Conservation (phyloP, 768 basidiomycete genomes). For the Lentinula sp. region DNA sequence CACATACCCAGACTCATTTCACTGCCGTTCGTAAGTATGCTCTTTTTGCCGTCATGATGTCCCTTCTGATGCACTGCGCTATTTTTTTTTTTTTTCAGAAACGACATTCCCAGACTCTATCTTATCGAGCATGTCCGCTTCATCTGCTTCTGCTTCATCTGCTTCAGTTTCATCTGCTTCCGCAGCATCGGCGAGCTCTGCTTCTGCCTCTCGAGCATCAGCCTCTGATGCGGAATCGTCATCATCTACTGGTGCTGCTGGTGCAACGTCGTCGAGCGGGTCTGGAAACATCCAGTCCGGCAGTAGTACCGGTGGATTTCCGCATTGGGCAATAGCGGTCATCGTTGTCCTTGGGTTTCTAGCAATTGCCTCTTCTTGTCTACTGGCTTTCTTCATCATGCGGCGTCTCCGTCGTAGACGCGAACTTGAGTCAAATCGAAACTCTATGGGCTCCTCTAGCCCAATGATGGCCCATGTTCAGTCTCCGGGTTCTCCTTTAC, state of each 20-base stretch:
- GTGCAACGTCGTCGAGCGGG: slow-evolving; percentile 10
- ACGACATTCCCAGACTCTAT: slow-evolving; percentile 73
- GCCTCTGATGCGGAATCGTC: slow-evolving; percentile 23
- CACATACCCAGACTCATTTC: slow-evolving; percentile 67
- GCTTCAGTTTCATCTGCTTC: slow-evolving; percentile 37
- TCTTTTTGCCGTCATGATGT: not conserved
- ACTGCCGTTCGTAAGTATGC: slow-evolving; percentile 67
- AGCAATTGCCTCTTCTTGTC: slow-evolving; percentile 64
- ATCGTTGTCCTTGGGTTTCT: slow-evolving; percentile 83
- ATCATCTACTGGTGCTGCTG: slow-evolving; percentile 12
- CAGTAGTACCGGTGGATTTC: slow-evolving; percentile 42
- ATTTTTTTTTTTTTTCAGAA: slow-evolving; percentile 34
- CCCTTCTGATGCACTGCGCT: slow-evolving; percentile 8
- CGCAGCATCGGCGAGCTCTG: slow-evolving; percentile 29
- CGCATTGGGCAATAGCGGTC: slow-evolving; percentile 89
- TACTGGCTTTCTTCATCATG: slow-evolving; percentile 68
- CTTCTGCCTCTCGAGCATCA: slow-evolving; percentile 42
- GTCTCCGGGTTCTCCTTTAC: slow-evolving; percentile 42
- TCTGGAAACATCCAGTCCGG: slow-evolving; percentile 42
- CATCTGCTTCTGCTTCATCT: slow-evolving; percentile 25
- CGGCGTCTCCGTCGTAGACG: slow-evolving; percentile 56
- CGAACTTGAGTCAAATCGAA: slow-evolving; percentile 46
- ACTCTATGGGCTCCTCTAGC: slow-evolving; percentile 72
- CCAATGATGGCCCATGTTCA: slow-evolving; percentile 74
- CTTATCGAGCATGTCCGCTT: slow-evolving; percentile 42